These are phyloP conservation scores for Diplodia sapinea DNA, from an alignment of 2,329 filamentous ascomycete species.

Conservation along the genomic window DNA sequence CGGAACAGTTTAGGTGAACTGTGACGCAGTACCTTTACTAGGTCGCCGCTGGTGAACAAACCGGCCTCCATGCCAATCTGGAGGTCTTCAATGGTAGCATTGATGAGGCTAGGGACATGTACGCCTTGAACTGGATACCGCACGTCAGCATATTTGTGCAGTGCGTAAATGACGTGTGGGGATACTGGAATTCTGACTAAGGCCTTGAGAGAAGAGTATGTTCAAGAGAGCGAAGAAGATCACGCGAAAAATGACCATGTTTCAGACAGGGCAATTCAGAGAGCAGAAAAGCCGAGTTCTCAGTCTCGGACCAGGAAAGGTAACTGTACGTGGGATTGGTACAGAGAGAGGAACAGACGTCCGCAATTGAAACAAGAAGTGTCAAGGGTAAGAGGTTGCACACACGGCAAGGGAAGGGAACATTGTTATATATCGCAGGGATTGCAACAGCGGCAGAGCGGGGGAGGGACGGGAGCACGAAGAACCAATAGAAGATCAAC, in stretches of 20 bases:
- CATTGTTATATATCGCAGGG: constrained; percentile 12
- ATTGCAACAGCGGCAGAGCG: neutral
- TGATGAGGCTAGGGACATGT: constrained; percentile 51
- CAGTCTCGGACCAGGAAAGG: too few relatives aligned
- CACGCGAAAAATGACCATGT: neutral
- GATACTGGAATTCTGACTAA: constrained; percentile 20
- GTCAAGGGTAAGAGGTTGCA: too few relatives aligned
- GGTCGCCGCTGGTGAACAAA: constrained; percentile 63
- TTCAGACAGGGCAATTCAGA: neutral
- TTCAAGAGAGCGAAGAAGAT: constrained; percentile 11
- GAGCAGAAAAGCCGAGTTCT: neutral
- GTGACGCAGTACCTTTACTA: constrained; percentile 51
- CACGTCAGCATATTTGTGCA: neutral
- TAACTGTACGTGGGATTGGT: too few relatives aligned
- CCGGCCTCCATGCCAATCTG: constrained; percentile 55
- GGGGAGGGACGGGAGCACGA: neutral
- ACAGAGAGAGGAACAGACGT: too few relatives aligned
- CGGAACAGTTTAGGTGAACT: neutral
- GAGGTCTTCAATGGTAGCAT: constrained; percentile 60
- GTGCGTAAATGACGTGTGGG: neutral
- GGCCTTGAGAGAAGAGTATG: neutral
- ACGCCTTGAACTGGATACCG: constrained; percentile 29
- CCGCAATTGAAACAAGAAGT: too few relatives aligned
- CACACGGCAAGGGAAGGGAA: neutral
- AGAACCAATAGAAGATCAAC: neutral